Evolutionary conservation across 257 asterid species (phyloP), one percentile per base, ranked within the genome.

Genomic region (Jacaranda mimosifolia): DNA sequence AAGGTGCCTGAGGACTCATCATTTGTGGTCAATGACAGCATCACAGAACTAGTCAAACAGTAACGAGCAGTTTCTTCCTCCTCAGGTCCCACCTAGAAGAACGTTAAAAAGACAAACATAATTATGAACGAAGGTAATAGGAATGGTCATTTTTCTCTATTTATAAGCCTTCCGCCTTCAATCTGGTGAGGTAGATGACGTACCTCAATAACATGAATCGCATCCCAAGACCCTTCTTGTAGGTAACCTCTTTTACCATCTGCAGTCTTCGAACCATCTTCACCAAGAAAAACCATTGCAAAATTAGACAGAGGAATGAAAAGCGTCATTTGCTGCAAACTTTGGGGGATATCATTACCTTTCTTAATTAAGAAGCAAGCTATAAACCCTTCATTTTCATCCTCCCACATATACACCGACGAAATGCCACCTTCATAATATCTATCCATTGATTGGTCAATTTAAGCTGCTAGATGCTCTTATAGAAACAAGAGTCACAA

Each of bases 171-270:
- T 53, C 32, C 19, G 45, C 58, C 63, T 43, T 7, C 64, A 48
- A 53, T 38, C 43, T 46, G 35, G 49, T 58, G 63, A 39, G 60
- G 14, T 35, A 9, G 82, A 38, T 72, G 75, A 60, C 65, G 76
- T 87, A 90, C 99, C 99, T 96, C 92, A 67, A 96, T 89, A 74
- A 96, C 99, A 84, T 96, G 99, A 76, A 96, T 96, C 15, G 99
- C 99, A 75, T 96, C 99, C 99, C 98, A 96, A 78, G 97, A 90
- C 72, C 99, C 99, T 84, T 96, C 97, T 82, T 93, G 90, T 67
- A 96, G 87, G 88, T 79, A 79, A 58, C 99, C 99, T 86, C 97
- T 90, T 86, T 89, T 90, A 78, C 98, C 98, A 68, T 91, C 88
- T 19, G 87, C 97, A 75, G 92, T 78, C 79, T 82, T 90, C 13